Conservation (phyloP, 441 rosid species). For the Euphorbia schlechtendalii region DNA sequence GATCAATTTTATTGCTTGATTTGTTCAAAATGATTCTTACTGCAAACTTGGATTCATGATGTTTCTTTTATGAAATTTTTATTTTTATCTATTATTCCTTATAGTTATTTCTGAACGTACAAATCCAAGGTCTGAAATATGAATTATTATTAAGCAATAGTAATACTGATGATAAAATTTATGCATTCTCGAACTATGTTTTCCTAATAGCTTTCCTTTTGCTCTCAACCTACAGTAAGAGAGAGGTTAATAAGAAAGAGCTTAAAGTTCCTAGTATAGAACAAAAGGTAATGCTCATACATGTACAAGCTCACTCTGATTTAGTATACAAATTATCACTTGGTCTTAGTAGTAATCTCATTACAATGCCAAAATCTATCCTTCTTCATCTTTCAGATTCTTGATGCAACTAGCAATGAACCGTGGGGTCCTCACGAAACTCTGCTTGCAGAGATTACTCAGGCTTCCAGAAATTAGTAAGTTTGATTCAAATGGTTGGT, state of each 20-base stretch:
- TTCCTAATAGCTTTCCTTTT: background rate
- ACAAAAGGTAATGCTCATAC: slow-evolving; percentile 58
- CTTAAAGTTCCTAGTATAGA: slow-evolving; percentile 97
- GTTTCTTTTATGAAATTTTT: too few species aligned
- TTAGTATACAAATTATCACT: background rate
- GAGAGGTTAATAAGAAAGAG: slow-evolving; percentile 98
- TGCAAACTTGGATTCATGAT: too few species aligned
- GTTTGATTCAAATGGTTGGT: slow-evolving; percentile 22
- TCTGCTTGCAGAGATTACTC: slow-evolving; percentile 90
- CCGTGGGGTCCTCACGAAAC: slow-evolving; percentile 99
- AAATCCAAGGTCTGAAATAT: too few species aligned
- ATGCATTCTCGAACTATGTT: background rate
- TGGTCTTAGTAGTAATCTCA: background rate
- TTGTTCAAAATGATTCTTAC: too few species aligned
- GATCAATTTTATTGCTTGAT: too few species aligned
- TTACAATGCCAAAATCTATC: background rate
- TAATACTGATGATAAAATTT: background rate
- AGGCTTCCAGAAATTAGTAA: slow-evolving; percentile 88
- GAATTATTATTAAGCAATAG: too few species aligned
- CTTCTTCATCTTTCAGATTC: slow-evolving; percentile 49
- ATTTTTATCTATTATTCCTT: too few species aligned
- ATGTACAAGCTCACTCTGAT: too few species aligned
- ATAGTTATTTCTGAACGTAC: too few species aligned
- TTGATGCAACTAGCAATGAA: slow-evolving; percentile 98
- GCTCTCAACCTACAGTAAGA: slow-evolving; percentile 52